A percentile compares a stretch with the other conserved stretches of the same genome.
These are phyloP conservation scores for Medicago ruthenica DNA, from an alignment of 306 rosid genomes.

Conservation along the genomic window DNA sequence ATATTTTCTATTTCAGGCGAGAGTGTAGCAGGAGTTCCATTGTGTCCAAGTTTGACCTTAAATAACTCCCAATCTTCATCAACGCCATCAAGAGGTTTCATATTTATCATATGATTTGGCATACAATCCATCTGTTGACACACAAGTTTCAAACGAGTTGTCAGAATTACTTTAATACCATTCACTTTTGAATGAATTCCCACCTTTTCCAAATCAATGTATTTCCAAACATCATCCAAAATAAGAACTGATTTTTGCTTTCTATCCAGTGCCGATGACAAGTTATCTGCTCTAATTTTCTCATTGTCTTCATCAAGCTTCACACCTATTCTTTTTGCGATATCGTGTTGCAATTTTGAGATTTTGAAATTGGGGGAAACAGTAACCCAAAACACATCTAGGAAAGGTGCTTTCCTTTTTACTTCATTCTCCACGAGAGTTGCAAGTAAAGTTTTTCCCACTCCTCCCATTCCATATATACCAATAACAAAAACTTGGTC, in stretches of 20 bases:
- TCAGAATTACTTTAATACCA: conserved; percentile 42
- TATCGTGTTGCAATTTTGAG: conserved; percentile 27
- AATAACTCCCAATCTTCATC: conserved; percentile 38
- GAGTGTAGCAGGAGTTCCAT: background rate
- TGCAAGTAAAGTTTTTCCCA: conserved; percentile 50
- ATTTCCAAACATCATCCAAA: conserved; percentile 51
- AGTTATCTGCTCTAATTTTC: conserved; percentile 1
- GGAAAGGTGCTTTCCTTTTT: conserved; percentile 4
- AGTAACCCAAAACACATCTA: conserved; percentile 37
- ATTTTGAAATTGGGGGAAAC: conserved; percentile 36
- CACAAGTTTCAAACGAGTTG: conserved; percentile 40
- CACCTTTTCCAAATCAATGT: conserved; percentile 34
- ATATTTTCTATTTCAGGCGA: background rate
- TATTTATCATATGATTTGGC: background rate
- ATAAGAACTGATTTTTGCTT: conserved; percentile 2
- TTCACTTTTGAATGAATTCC: conserved; percentile 26
- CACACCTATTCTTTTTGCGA: conserved; percentile 26
- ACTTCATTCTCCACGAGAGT: conserved; percentile 27
- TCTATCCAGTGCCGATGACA: background rate
- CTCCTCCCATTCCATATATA: conserved; percentile 48
- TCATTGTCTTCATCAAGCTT: conserved; percentile 23
- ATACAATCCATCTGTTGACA: conserved; percentile 33
- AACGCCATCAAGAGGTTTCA: background rate
- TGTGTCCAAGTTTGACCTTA: background rate
- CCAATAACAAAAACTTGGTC: conserved; percentile 30